Evolutionary conservation across 148 eudicot genomes (phyloP).

Genomic region (Amaranthus hypochondriacus): DNA sequence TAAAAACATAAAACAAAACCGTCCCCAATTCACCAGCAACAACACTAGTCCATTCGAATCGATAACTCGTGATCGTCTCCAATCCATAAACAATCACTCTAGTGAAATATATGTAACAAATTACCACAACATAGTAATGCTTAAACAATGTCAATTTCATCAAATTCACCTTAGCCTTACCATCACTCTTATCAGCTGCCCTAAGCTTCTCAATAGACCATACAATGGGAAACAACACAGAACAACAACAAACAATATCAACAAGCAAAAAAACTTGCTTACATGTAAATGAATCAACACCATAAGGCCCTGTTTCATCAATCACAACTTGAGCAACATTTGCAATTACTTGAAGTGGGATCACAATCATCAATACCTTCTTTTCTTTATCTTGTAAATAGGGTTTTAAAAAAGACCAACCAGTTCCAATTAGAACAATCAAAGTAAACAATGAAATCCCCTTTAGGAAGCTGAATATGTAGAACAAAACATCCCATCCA

Average conservation of each 20-base stretch:
- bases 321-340: constrained; percentile 64
- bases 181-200: constrained; percentile 56
- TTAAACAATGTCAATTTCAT: constrained; percentile 62
- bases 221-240: constrained; percentile 62
- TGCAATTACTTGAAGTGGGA: constrained; percentile 63
- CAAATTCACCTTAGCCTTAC: constrained; percentile 70
- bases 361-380: constrained; percentile 70
- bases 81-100: constrained; percentile 60
- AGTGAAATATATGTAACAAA: constrained; percentile 65
- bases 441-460: constrained; percentile 55
- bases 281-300: constrained; percentile 50
- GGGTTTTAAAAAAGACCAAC: constrained; percentile 80
- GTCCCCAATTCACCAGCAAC: constrained; percentile 61
- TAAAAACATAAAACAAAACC: constrained; percentile 52
- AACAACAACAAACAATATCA: constrained; percentile 66
- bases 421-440: constrained; percentile 76
- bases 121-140: constrained; percentile 63
- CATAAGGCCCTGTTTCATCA: constrained; percentile 60
- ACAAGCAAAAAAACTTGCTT: constrained; percentile 58
- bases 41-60: constrained; percentile 56
- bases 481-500: constrained; percentile 82
- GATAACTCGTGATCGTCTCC: constrained; percentile 56
- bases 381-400: constrained; percentile 66
- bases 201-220: constrained; percentile 67
- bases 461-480: constrained; percentile 55